Base-by-base conservation (phyloP, 345 rosid genomes). In the Capsella bursapastoris region DNA sequence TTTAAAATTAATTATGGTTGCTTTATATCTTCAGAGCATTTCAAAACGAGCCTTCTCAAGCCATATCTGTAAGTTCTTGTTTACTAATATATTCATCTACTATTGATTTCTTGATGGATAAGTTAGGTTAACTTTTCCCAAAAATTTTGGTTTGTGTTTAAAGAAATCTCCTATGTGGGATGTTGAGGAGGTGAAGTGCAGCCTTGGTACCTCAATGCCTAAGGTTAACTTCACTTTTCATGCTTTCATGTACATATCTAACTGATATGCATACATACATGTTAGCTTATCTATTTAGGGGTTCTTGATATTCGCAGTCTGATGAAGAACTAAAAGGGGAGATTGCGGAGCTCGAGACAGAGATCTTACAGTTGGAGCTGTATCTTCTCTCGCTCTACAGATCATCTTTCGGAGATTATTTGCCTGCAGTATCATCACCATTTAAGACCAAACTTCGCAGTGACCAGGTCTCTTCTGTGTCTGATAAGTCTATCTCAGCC, bases 311-410 rank as follows among this genome's bases (percentile, higher is more conserved):
- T 44, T 27, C 32, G 77, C 79, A 89, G 95, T 84, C 89, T 45
- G 74, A 81, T 35, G 77, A 70, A 55, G 91, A 82, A 67, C 81
- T 89, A 60, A 85, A 50, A 76, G 78, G 59, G 64, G 93, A 89
- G 79, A 87, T 91, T 32, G 83, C 80, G 0, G 69, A 67, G 15
- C 87, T 87, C 66, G 95, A 91, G 82, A 72, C 73, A 57, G 84
- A 87, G 79, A 91, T 89, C 62, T 47, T 84, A 69, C 85, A 60
- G 66, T 66, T 91, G 65, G 97, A 91, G 60, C 72, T 71, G 15
- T 76, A 82, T 82, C 88, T 89, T 67, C 88, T 91, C 56, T 81
- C 90, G 0, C 87, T 87, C 12, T 89, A 91, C 55, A 86, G 95
- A 44, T 82, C 85, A 44, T 81, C 88, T 79, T 86, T 86, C 58